Evolutionary conservation across 2,329 filamentous ascomycete species (phyloP), one percentile per base, ranked within the genome.

Genomic region (Dactylellina sp.): DNA sequence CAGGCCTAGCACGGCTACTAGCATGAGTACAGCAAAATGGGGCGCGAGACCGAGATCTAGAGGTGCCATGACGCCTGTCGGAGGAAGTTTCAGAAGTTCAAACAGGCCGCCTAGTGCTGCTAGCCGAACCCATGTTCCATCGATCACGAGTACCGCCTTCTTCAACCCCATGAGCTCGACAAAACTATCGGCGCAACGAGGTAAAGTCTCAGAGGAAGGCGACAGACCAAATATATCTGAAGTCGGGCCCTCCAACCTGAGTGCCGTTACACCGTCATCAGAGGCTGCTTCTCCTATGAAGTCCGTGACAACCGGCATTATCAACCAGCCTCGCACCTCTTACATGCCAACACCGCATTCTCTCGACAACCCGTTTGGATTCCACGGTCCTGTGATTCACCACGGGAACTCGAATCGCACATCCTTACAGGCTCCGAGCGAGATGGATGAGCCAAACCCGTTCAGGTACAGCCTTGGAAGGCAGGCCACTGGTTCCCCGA

Each of bases 101-200:
- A 72, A 81, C 77, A 85, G 85, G 76, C 89, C 84, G 60, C 85
- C 84, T 14, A 94, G 89, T 76, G 85, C 91, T 44, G 85, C 90
- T 49, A 93, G 89, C 80, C 87, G 89, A 79, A 95, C 91, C 44
- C 95, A 99, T 84, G 93, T 96, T 18, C 93, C 95, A 0, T 93
- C 91, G 1, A 84, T 99, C 60, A 90, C 92, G 1, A 93, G 92
- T 14, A 91, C 94, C 79, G 94, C 92, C 61, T 98, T 99, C 83
- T 97, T 96, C 80, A 90, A 90, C 20, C 95, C 95, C 40, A 96
- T 99, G 92, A 98, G 93, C 82, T 96, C 94, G 22, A 93, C 97
- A 81, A 90, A 92, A 80, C 84, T 98, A 56, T 94, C 98, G 82
- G 93, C 93, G 62, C 95, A 98, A 82, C 86, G 94, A 80, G 89